Evolutionary conservation across 352 stramenopile species (phyloP).

Genomic region (Pythium aphanidermatum): DNA sequence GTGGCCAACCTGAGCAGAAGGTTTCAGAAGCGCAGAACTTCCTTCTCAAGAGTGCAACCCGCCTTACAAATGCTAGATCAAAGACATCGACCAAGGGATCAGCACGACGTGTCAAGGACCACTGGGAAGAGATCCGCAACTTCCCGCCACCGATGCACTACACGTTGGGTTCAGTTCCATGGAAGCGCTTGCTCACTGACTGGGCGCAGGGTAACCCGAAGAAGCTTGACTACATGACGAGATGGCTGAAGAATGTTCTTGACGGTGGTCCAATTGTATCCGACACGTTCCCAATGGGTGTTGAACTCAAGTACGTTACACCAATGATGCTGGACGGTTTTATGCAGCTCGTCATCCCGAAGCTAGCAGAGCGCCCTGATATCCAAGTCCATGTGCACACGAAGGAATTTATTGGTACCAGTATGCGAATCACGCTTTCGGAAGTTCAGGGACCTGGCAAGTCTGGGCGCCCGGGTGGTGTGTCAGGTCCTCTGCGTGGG

Average conservation of each 20-base stretch:
- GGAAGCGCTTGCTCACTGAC: constrained; percentile 81
- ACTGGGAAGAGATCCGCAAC: constrained; percentile 88
- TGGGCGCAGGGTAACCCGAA: constrained; percentile 87
- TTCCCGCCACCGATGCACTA: constrained; percentile 80
- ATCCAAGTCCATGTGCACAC: constrained; percentile 87
- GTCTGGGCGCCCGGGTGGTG: constrained; percentile 2
- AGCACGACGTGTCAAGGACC: constrained; percentile 76
- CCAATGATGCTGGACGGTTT: constrained; percentile 89
- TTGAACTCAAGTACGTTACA: constrained; percentile 87
- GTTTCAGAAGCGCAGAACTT: constrained; percentile 55
- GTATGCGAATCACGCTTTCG: constrained; percentile 84
- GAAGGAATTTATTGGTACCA: constrained; percentile 88
- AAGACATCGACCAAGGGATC: constrained; percentile 74
- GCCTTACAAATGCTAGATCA: constrained; percentile 55
- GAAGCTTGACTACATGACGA: constrained; percentile 88
- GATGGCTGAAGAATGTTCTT: constrained; percentile 86
- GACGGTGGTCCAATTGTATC: constrained; percentile 80
- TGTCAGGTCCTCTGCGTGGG: constrained; percentile 2
- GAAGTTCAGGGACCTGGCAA: constrained; percentile 33
- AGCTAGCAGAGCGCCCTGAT: constrained; percentile 74
- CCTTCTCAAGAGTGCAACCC: constrained; percentile 62
- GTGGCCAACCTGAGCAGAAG: constrained; percentile 38
- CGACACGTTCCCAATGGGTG: constrained; percentile 84
- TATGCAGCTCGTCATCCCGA: constrained; percentile 87
- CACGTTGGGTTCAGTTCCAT: constrained; percentile 73